Conservation (phyloP, 768 basidiomycete species). For the Punctularia strigosozonata region DNA sequence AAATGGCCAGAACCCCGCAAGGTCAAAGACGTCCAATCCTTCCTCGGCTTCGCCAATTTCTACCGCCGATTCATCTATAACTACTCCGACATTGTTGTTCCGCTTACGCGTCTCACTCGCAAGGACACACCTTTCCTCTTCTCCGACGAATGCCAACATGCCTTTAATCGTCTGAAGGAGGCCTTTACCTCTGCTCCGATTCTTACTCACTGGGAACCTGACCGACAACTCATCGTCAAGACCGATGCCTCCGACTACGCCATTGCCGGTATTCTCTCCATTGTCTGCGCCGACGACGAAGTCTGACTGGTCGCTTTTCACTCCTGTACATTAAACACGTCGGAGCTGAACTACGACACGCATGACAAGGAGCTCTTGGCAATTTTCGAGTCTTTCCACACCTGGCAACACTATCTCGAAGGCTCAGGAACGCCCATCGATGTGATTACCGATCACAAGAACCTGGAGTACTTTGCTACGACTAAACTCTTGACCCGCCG, state of each 20-base stretch:
- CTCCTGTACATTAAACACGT: slow-evolving; percentile 7
- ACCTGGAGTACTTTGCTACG: slow-evolving; percentile 15
- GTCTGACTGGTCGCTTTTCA: slow-evolving; percentile 17
- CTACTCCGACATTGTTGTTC: slow-evolving; percentile 5
- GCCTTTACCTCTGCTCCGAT: neutral
- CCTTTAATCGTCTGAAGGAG: neutral
- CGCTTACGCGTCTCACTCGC: neutral
- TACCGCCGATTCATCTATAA: slow-evolving; percentile 18
- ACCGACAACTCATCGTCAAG: slow-evolving; percentile 10
- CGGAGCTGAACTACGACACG: slow-evolving; percentile 23
- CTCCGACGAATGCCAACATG: too few species aligned
- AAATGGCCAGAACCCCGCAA: slow-evolving; percentile 16
- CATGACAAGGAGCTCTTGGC: slow-evolving; percentile 26
- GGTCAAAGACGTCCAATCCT: slow-evolving; percentile 14
- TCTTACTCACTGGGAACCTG: slow-evolving; percentile 15
- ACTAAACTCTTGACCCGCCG: slow-evolving; percentile 13
- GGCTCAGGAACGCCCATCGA: slow-evolving; percentile 8
- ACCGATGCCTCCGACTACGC: slow-evolving; percentile 22
- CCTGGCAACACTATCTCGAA: slow-evolving; percentile 13
- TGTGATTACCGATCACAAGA: slow-evolving; percentile 14
- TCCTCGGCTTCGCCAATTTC: slow-evolving; percentile 21
- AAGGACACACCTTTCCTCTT: too few species aligned
- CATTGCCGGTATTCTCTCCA: slow-evolving; percentile 7
- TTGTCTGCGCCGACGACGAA: slow-evolving; percentile 1
- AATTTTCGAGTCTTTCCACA: slow-evolving; percentile 16